A percentile compares a stretch with the other conserved stretches of the same genome.
These are phyloP conservation scores for Colletotrichum euphorbiae DNA, from an alignment of 2,329 filamentous ascomycete genomes.

Conservation along the genomic window DNA sequence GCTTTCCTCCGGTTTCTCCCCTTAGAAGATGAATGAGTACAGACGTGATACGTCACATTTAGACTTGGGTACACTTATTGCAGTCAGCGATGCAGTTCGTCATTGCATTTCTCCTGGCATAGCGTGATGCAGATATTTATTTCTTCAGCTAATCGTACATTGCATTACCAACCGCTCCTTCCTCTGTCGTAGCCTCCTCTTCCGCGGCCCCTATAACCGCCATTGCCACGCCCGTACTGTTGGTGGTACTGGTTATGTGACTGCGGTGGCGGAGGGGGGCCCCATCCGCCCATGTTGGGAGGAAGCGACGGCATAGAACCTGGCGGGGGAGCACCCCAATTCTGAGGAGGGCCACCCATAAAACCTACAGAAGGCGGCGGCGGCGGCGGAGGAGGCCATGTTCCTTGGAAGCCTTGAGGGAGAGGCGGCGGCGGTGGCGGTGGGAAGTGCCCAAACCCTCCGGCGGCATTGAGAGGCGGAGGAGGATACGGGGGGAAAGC, in stretches of 20 bases:
- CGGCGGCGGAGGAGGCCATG: slow-evolving; percentile 55
- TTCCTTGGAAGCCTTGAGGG: slow-evolving; percentile 52
- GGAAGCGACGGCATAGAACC: slow-evolving; percentile 21
- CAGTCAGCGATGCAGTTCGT: not conserved
- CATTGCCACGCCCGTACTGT: slow-evolving; percentile 32
- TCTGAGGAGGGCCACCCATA: slow-evolving; percentile 34
- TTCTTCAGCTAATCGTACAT: too few species aligned
- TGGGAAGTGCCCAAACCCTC: slow-evolving; percentile 47
- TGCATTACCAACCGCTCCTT: slow-evolving; percentile 18
- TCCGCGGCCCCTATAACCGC: slow-evolving; percentile 32
- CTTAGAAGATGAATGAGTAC: slow-evolving; percentile 41
- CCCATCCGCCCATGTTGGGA: slow-evolving; percentile 31
- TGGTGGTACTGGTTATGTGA: slow-evolving; percentile 24
- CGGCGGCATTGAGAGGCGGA: slow-evolving; percentile 40
- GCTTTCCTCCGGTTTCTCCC: slow-evolving; percentile 32
- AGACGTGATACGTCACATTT: slow-evolving; percentile 29
- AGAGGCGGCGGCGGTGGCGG: slow-evolving; percentile 49
- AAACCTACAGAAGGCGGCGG: slow-evolving; percentile 45
- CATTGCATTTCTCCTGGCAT: not conserved
- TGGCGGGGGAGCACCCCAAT: slow-evolving; percentile 40
- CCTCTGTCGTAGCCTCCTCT: slow-evolving; percentile 38
- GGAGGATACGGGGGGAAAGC: slow-evolving; percentile 39
- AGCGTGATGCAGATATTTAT: too few species aligned
- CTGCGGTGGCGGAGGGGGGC: slow-evolving; percentile 34
- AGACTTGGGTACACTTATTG: slow-evolving; percentile 31